These are phyloP conservation scores for Picea sitchensis DNA, from an alignment of 75 land plant species.

Conservation along the genomic window DNA sequence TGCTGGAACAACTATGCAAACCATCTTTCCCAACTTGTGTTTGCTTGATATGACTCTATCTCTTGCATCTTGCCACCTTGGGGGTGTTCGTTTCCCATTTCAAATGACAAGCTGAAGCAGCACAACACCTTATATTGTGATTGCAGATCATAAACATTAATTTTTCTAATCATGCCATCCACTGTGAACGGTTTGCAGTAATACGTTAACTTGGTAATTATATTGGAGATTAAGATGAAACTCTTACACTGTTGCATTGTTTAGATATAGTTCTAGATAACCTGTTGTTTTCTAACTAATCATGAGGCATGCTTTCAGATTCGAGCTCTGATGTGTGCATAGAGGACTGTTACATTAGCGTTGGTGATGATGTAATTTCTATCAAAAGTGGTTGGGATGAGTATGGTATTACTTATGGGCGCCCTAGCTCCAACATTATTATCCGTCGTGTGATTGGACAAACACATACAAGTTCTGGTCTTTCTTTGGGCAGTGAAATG, in stretches of 20 bases:
- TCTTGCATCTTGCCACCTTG: neutral
- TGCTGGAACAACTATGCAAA: neutral
- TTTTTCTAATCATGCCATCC: too few species aligned
- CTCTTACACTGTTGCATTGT: neutral
- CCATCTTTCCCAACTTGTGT: neutral
- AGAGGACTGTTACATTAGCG: slow-evolving; percentile 67
- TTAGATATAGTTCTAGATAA: neutral
- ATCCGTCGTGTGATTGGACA: slow-evolving; percentile 47
- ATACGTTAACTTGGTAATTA: neutral
- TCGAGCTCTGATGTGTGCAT: slow-evolving; percentile 75
- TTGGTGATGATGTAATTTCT: slow-evolving; percentile 70
- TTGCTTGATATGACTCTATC: neutral
- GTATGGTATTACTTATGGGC: slow-evolving; percentile 73
- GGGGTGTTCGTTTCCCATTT: neutral
- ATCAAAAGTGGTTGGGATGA: slow-evolving; percentile 93
- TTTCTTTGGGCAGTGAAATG: slow-evolving; percentile 55
- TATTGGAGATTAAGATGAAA: neutral
- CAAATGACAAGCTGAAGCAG: neutral
- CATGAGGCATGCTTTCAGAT: slow-evolving; percentile 33
- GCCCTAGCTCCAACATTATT: slow-evolving; percentile 65
- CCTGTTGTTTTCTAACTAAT: neutral
- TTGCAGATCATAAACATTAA: neutral
- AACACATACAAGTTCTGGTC: slow-evolving; percentile 44
- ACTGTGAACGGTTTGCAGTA: too few species aligned
- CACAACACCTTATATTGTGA: neutral